phyloP scores from a whole-genome alignment of 2,329 filamentous ascomycete species.

The Lachnellula hyalina region DNA sequence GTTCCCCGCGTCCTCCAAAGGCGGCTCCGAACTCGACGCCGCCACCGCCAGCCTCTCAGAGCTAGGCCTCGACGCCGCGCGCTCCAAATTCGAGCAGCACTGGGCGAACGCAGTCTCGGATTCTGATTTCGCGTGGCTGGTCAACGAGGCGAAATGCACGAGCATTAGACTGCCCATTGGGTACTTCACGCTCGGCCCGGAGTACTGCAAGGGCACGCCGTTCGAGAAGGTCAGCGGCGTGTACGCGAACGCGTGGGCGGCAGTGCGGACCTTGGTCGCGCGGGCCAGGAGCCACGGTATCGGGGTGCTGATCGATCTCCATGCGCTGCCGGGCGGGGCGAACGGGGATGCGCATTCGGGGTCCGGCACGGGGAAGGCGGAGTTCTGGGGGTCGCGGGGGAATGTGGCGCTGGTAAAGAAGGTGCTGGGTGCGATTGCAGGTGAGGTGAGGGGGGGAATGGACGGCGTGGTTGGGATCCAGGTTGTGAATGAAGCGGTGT shows the following conservation, averaged over 20 bases:
- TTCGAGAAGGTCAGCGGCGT: slow-evolving; percentile 43
- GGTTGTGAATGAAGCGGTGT: slow-evolving; percentile 50
- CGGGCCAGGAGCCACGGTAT: slow-evolving; percentile 44
- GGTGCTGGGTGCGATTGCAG: slow-evolving; percentile 45
- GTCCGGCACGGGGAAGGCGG: slow-evolving; percentile 45
- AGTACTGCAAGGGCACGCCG: slow-evolving; percentile 45
- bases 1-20: slow-evolving; percentile 39
- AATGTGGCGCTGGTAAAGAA: slow-evolving; percentile 42
- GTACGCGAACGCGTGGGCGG: slow-evolving; percentile 49
- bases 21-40: slow-evolving; percentile 46
- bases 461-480: slow-evolving; percentile 49
- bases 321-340: slow-evolving; percentile 53
- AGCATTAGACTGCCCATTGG: slow-evolving; percentile 56
- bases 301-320: slow-evolving; percentile 52
- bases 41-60: slow-evolving; percentile 40
- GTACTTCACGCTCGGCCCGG: slow-evolving; percentile 50
- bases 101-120: slow-evolving; percentile 48
- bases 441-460: slow-evolving; percentile 36
- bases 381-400: slow-evolving; percentile 42
- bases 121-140: slow-evolving; percentile 47
- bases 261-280: slow-evolving; percentile 41
- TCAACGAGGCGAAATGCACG: slow-evolving; percentile 46
- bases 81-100: slow-evolving; percentile 46
- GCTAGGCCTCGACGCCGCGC: slow-evolving; percentile 43
- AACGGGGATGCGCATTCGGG: slow-evolving; percentile 52